Conservation (phyloP, 2,329 filamentous ascomycete genomes). For the Aspergillus sp. region DNA sequence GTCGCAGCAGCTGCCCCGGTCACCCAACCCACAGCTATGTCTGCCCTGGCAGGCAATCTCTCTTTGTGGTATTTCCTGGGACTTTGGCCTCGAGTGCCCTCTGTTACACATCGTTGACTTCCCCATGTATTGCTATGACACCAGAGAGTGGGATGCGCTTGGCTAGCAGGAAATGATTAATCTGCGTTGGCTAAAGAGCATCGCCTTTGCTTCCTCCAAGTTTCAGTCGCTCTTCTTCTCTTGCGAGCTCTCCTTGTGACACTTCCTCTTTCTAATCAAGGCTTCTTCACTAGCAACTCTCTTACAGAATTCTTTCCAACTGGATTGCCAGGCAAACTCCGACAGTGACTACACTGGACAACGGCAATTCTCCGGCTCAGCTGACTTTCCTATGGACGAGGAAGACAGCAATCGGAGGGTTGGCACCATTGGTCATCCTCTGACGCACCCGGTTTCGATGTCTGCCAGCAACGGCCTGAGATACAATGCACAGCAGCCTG, state of each 20-base stretch:
- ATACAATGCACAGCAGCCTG: slow-evolving; percentile 44
- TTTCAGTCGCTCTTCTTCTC: slow-evolving; percentile 6
- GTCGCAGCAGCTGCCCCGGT: too few relatives aligned
- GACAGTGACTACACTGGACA: slow-evolving; percentile 33
- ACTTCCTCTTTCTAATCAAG: slow-evolving; percentile 16
- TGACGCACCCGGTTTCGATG: slow-evolving; percentile 37
- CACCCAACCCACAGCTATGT: too few relatives aligned
- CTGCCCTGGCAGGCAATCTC: too few relatives aligned
- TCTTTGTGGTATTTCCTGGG: too few relatives aligned
- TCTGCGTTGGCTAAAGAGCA: too few relatives aligned
- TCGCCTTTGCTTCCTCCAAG: slow-evolving; percentile 3
- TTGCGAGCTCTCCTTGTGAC: slow-evolving; percentile 9
- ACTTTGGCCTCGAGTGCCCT: too few relatives aligned
- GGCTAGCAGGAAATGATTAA: too few relatives aligned
- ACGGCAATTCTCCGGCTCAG: slow-evolving; percentile 24
- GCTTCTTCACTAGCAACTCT: slow-evolving; percentile 19
- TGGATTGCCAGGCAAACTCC: slow-evolving; percentile 31
- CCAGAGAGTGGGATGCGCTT: too few relatives aligned
- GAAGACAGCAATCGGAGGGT: slow-evolving; percentile 45
- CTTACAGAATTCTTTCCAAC: slow-evolving; percentile 26
- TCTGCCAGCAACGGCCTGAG: slow-evolving; percentile 40
- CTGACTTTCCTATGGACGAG: slow-evolving; percentile 28
- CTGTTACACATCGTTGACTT: too few relatives aligned
- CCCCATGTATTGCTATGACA: too few relatives aligned
- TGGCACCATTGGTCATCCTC: slow-evolving; percentile 38